These are phyloP conservation scores for Rusavskia elegans DNA, from an alignment of 495 filamentous ascomycete genomes.

Conservation along the genomic window DNA sequence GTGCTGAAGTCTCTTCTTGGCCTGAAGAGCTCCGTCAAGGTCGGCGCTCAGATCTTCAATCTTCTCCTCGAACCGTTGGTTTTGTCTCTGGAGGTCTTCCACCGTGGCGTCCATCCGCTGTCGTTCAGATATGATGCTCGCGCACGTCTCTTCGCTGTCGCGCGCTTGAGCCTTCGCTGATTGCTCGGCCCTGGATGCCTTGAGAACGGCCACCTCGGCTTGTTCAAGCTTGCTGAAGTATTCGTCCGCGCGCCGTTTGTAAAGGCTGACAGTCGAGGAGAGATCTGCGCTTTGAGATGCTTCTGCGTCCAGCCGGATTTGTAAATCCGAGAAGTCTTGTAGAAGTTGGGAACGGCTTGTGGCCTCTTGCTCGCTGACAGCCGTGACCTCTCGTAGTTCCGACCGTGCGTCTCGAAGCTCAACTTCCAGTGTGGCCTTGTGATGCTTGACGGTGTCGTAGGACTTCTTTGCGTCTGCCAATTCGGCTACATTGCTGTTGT, in stretches of 20 bases:
- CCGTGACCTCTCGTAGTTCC: slow-evolving; percentile 65
- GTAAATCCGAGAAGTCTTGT: slow-evolving; percentile 84
- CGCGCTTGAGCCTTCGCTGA: slow-evolving; percentile 78
- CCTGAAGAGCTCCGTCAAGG: slow-evolving; percentile 68
- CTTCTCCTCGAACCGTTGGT: slow-evolving; percentile 76
- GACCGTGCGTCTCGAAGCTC: slow-evolving; percentile 74
- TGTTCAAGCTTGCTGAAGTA: slow-evolving; percentile 97
- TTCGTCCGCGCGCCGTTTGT: slow-evolving; percentile 88
- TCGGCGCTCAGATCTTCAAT: slow-evolving; percentile 88
- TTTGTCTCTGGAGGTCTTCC: slow-evolving; percentile 80
- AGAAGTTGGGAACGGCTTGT: slow-evolving; percentile 73
- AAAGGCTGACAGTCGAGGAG: slow-evolving; percentile 65
- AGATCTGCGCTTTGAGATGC: slow-evolving; percentile 72
- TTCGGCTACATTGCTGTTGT: slow-evolving; percentile 74
- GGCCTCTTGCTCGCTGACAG: slow-evolving; percentile 68
- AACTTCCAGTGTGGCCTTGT: slow-evolving; percentile 64
- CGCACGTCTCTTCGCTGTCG: slow-evolving; percentile 84
- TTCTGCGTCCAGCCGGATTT: slow-evolving; percentile 84
- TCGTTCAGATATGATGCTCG: slow-evolving; percentile 79
- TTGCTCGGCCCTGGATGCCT: slow-evolving; percentile 80
- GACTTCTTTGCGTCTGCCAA: slow-evolving; percentile 71
- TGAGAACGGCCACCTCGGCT: slow-evolving; percentile 87
- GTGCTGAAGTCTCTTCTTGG: slow-evolving; percentile 90
- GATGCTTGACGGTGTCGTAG: slow-evolving; percentile 71
- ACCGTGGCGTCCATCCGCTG: slow-evolving; percentile 77